Evolutionary conservation across 2,329 filamentous ascomycete genomes (phyloP).

Genomic region (Aspergillus terreus): DNA sequence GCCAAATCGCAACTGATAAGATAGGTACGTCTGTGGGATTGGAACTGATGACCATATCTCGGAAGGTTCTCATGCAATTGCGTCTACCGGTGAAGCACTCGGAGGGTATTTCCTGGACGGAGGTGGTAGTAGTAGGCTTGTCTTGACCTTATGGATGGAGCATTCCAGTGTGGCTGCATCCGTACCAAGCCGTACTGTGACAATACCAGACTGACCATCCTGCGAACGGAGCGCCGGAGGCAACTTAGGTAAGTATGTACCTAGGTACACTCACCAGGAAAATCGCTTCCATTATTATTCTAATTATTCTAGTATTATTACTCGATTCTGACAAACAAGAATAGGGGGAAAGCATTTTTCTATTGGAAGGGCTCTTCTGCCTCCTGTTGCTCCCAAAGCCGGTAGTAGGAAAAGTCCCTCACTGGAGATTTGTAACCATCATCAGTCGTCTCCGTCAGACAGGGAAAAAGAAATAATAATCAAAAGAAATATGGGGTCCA

Average conservation of each 20-base stretch:
- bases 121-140: too few relatives aligned
- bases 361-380: background rate
- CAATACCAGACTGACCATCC: background rate
- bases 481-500: constrained; percentile 1
- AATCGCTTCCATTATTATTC: background rate
- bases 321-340: constrained; percentile 4
- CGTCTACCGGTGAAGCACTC: background rate
- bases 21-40: too few relatives aligned
- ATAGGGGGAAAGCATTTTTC: background rate
- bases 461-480: constrained; percentile 1
- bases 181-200: constrained; percentile 11
- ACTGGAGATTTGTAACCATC: constrained; percentile 8
- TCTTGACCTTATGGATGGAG: too few relatives aligned
- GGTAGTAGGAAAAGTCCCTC: constrained; percentile 13
- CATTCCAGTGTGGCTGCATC: constrained; percentile 12
- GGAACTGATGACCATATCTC: too few relatives aligned
- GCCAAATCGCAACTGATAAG: too few relatives aligned
- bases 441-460: constrained; percentile 9
- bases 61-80: too few relatives aligned
- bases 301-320: constrained; percentile 1
- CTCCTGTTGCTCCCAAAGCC: constrained; percentile 9
- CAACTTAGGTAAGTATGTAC: too few relatives aligned
- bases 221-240: constrained; percentile 2
- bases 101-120: background rate
- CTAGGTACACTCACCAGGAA: background rate